phyloP scores from a whole-genome alignment of 2,329 filamentous ascomycete genomes.

The Pyricularia sp. region DNA sequence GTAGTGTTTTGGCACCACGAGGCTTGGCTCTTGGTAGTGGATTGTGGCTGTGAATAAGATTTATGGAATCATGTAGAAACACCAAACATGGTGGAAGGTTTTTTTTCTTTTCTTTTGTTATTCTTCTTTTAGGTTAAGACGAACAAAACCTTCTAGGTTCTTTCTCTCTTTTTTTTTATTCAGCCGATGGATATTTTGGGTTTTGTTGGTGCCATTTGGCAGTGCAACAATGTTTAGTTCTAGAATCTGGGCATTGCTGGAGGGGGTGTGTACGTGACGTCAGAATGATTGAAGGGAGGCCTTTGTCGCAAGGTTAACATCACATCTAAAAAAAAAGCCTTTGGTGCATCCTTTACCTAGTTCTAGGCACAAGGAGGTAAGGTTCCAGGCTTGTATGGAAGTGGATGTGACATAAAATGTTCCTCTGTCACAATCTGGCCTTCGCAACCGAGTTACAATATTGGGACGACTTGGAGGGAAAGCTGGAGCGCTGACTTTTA shows the following conservation, averaged over 20 bases:
- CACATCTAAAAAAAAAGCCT: too few species aligned
- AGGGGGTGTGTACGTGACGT: background rate
- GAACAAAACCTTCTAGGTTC: too few species aligned
- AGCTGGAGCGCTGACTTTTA: background rate
- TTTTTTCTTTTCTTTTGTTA: too few species aligned
- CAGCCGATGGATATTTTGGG: background rate
- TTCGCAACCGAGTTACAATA: background rate
- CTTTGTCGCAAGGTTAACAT: too few species aligned
- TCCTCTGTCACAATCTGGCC: background rate
- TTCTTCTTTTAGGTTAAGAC: too few species aligned
- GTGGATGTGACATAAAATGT: background rate
- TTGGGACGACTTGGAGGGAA: background rate
- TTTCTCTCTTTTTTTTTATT: background rate
- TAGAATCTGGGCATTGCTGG: too few species aligned
- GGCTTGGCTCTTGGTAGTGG: background rate
- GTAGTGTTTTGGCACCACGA: background rate
- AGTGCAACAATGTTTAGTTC: too few species aligned
- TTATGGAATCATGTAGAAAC: too few species aligned
- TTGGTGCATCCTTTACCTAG: too few species aligned
- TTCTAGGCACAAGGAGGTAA: too few species aligned
- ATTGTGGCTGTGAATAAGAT: too few species aligned
- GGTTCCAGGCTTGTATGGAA: background rate
- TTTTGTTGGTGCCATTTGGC: background rate
- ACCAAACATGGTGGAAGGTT: too few species aligned
- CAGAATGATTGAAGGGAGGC: background rate